These are phyloP conservation scores for Vitis hybrid DNA, from an alignment of 177 flowering plant species.

Conservation along the genomic window DNA sequence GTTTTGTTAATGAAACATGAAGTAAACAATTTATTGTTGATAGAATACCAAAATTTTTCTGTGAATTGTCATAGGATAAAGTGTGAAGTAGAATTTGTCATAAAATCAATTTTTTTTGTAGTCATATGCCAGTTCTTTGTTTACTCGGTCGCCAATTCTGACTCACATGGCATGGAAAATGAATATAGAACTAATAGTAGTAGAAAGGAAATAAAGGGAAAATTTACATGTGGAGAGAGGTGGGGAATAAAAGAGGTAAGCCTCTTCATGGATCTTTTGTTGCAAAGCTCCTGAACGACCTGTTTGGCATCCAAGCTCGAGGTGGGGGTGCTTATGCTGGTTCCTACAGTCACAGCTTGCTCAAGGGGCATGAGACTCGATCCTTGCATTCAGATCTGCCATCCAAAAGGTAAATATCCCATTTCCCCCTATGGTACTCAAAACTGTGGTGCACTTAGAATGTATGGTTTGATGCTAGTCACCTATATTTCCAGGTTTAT, in stretches of 20 bases:
- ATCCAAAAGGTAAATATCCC: slow-evolving; percentile 43
- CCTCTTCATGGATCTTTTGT: slow-evolving; percentile 74
- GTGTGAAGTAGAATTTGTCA: too few species aligned
- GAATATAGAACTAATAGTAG: not conserved
- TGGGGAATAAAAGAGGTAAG: slow-evolving; percentile 46
- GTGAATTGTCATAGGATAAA: too few species aligned
- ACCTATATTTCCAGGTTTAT: slow-evolving; percentile 38
- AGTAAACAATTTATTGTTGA: too few species aligned
- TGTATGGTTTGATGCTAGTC: not conserved
- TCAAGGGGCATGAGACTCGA: slow-evolving; percentile 30
- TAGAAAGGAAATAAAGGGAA: slow-evolving; percentile 1
- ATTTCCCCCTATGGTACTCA: not conserved
- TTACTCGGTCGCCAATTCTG: slow-evolving; percentile 31
- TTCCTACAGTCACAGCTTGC: slow-evolving; percentile 67
- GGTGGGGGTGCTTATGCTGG: slow-evolving; percentile 92
- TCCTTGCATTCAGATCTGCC: slow-evolving; percentile 45
- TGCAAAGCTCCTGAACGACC: slow-evolving; percentile 71
- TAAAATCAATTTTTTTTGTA: too few species aligned
- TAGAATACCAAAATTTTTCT: too few species aligned
- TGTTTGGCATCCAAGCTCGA: slow-evolving; percentile 84
- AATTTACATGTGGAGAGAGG: slow-evolving; percentile 39
- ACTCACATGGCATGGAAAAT: not conserved
- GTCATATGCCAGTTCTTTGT: slow-evolving; percentile 35
- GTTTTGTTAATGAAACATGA: too few species aligned
- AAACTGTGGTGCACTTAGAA: not conserved